These are phyloP conservation scores for Pelagophyceae sp. DNA, from an alignment of 352 stramenopile species.

Conservation along the genomic window DNA sequence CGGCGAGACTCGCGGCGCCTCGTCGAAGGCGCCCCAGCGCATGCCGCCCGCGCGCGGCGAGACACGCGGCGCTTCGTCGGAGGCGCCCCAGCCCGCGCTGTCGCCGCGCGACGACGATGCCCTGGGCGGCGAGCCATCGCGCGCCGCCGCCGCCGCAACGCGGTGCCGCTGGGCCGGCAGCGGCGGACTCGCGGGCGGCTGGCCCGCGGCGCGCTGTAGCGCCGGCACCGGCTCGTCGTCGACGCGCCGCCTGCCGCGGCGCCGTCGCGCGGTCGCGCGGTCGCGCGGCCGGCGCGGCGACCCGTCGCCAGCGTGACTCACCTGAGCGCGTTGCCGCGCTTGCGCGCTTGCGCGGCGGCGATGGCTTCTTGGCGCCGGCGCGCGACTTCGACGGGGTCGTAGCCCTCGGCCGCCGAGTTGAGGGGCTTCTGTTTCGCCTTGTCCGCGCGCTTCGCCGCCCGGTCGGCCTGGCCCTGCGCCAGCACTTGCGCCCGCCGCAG, in stretches of 20 bases:
- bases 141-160: no score
- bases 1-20: neutral
- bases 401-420: neutral
- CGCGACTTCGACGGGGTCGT: neutral
- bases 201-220: neutral
- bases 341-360: neutral
- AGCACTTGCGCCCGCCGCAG: neutral
- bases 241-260: neutral
- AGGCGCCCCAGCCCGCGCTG: no score
- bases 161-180: no score
- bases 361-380: neutral
- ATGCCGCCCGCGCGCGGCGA: no score
- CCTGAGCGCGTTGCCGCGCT: neutral
- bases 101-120: no score
- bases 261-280: no score
- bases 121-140: no score
- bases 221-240: neutral
- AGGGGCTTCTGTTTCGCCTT: neutral
- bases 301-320: neutral
- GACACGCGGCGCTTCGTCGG: no score
- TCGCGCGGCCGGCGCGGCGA: neutral
- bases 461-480: constrained; percentile 9
- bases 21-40: no score
- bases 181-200: neutral
- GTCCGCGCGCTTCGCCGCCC: neutral